Evolutionary conservation across 2,329 filamentous ascomycete species (phyloP).

Genomic region (Kalaharituber pfeilii): DNA sequence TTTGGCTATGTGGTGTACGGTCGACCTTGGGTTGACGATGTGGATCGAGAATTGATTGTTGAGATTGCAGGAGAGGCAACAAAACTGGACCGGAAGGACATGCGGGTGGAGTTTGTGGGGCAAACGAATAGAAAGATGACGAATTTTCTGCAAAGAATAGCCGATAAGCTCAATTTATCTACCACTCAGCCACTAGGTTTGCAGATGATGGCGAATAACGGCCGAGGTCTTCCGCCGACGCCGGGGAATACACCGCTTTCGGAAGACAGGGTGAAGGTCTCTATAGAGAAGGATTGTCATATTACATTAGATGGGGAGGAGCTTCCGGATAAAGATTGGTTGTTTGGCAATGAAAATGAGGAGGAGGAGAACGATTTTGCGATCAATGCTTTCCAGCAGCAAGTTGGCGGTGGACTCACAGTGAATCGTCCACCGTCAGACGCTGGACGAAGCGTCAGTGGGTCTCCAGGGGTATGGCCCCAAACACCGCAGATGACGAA

Average conservation of each 20-base stretch:
- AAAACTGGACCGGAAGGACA: not conserved
- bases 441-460: not conserved
- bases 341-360: not conserved
- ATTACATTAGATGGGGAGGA: constrained; percentile 42
- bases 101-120: not conserved
- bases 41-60: constrained; percentile 54
- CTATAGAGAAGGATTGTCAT: constrained; percentile 42
- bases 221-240: not conserved
- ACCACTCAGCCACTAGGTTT: not conserved
- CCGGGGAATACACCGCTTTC: constrained; percentile 53
- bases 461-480: not conserved
- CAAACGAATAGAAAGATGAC: not conserved
- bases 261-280: constrained; percentile 50
- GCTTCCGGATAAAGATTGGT: constrained; percentile 22
- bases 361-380: constrained; percentile 2
- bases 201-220: not conserved
- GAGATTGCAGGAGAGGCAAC: constrained; percentile 58
- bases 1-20: constrained; percentile 56
- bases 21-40: constrained; percentile 68
- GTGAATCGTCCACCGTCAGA: not conserved
- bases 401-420: not conserved
- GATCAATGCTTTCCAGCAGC: too few species aligned
- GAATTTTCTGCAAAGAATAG: not conserved
- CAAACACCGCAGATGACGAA: not conserved
- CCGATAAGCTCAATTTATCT: not conserved